A percentile compares a stretch with the other conserved stretches of the same genome.
These are phyloP conservation scores for Rhodosporidiobolus odoratus DNA, from an alignment of 768 basidiomycete species.

Conservation along the genomic window DNA sequence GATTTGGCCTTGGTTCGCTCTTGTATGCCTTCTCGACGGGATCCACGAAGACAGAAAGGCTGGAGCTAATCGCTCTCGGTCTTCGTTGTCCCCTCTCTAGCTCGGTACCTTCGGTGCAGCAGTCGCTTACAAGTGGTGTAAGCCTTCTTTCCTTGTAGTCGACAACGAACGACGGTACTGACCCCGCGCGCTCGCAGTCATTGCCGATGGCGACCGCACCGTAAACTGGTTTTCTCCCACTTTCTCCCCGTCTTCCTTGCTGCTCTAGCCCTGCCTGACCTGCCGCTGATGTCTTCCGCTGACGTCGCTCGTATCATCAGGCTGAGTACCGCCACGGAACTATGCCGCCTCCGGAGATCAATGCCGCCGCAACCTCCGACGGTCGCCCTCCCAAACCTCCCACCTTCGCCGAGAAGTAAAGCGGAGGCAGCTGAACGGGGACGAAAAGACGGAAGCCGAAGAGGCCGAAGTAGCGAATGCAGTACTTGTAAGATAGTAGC, in stretches of 20 bases:
- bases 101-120: not conserved
- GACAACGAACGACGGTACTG: no score
- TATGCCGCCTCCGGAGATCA: not conserved
- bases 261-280: not conserved
- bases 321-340: not conserved
- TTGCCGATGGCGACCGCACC: not conserved
- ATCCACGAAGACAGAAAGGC: no score
- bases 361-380: not conserved
- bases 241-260: not conserved
- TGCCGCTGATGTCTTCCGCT: not conserved
- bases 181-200: no score
- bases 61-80: no score
- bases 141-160: no score
- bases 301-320: not conserved
- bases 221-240: no score
- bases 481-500: not conserved
- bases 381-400: not conserved
- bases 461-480: not conserved
- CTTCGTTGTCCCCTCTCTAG: not conserved
- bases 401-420: not conserved
- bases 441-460: not conserved
- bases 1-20: not conserved
- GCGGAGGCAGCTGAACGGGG: not conserved
- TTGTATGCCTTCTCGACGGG: no score
- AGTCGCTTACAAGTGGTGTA: not conserved